A percentile compares a stretch with the other conserved stretches of the same genome.
These are phyloP conservation scores for Aphanomyces euteiches DNA, from an alignment of 352 stramenopile species.

Conservation along the genomic window DNA sequence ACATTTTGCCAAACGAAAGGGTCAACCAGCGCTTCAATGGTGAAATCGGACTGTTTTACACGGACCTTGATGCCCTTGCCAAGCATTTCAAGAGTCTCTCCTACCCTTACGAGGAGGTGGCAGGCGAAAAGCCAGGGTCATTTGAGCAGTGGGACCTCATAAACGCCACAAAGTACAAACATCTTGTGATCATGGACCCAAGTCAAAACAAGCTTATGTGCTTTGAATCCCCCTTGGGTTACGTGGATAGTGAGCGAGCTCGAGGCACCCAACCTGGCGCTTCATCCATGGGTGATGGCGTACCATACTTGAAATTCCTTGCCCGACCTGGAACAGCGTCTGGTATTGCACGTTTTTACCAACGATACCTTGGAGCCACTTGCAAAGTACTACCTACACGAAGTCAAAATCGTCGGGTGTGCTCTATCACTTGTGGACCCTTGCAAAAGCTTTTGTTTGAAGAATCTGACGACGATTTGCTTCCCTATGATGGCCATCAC, in stretches of 20 bases:
- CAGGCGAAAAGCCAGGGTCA: no score
- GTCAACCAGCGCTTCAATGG: constrained; percentile 58
- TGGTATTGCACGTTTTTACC: constrained; percentile 64
- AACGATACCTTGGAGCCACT: constrained; percentile 60
- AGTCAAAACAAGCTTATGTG: constrained; percentile 58
- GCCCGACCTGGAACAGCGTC: constrained; percentile 51
- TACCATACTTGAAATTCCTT: constrained; percentile 59
- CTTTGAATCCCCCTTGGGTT: constrained; percentile 53
- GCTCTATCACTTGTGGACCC: constrained; percentile 47
- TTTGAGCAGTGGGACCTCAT: constrained; percentile 7
- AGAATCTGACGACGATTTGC: constrained; percentile 47
- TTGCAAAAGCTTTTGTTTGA: constrained; percentile 64
- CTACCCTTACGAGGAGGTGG: not conserved
- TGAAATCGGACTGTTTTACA: constrained; percentile 57
- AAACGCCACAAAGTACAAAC: constrained; percentile 47
- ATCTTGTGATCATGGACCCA: constrained; percentile 58
- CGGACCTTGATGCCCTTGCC: constrained; percentile 53
- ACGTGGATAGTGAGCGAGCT: constrained; percentile 53
- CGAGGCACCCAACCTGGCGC: constrained; percentile 49
- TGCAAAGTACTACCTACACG: constrained; percentile 34
- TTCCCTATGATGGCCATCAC: constrained; percentile 71
- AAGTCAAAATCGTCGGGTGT: constrained; percentile 40
- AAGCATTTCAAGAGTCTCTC: constrained; percentile 37
- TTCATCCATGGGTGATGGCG: constrained; percentile 37
- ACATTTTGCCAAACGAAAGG: constrained; percentile 59